Evolutionary conservation across 2,329 filamentous ascomycete genomes (phyloP).

Genomic region (Paecilomyces sp.): DNA sequence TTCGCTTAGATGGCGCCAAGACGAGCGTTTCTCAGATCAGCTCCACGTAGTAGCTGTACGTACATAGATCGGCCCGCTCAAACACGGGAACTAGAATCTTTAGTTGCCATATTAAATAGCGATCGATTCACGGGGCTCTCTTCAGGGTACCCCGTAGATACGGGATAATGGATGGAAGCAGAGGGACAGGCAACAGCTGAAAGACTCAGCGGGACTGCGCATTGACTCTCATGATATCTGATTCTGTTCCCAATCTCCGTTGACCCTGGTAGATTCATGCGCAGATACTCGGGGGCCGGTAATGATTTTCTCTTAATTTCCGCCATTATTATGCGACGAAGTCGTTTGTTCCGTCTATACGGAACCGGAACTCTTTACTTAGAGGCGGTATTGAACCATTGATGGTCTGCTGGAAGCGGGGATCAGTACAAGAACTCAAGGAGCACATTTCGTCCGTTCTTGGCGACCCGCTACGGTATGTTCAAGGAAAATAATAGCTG

Average conservation of each 20-base stretch:
- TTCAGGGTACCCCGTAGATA: background rate
- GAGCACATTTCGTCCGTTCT: background rate
- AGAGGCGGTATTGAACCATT: background rate
- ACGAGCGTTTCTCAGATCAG: background rate
- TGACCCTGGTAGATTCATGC: background rate
- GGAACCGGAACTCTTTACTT: background rate
- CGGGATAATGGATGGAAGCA: background rate
- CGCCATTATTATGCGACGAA: background rate
- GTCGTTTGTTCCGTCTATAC: too few species aligned
- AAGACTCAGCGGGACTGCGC: background rate
- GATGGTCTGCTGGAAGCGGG: background rate
- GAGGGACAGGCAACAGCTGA: background rate
- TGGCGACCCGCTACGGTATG: background rate
- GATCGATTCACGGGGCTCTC: background rate
- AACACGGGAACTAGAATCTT: background rate
- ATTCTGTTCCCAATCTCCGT: background rate
- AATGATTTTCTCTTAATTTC: background rate
- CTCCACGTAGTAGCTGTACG: background rate
- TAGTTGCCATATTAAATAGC: background rate
- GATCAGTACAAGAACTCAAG: background rate
- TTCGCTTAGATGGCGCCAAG: background rate
- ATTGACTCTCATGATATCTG: background rate
- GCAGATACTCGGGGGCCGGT: background rate
- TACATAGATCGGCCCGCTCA: background rate
- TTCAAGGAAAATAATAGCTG: background rate